Conservation (phyloP, 140 eudicot species). For the Anethum foeniculum region DNA sequence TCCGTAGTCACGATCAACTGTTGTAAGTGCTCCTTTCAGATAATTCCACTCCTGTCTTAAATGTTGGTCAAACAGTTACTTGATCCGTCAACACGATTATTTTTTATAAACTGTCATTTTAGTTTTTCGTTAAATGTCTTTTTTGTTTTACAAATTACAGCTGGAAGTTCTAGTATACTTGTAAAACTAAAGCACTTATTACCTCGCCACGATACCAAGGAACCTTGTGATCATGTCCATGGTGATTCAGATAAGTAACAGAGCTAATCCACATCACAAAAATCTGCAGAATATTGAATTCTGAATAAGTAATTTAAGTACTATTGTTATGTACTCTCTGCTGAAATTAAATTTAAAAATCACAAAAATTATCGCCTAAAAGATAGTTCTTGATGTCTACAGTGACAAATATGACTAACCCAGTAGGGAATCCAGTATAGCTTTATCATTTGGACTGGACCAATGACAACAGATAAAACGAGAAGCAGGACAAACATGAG, state of each 20-base stretch:
- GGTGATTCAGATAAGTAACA: constrained; percentile 84
- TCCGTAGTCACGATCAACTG: constrained; percentile 83
- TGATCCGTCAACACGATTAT: background rate
- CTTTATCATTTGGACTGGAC: constrained; percentile 49
- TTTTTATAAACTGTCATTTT: background rate
- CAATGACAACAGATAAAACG: constrained; percentile 29
- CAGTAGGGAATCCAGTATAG: constrained; percentile 58
- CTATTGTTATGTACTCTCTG: background rate
- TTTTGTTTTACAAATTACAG: background rate
- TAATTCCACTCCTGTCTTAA: constrained; percentile 72
- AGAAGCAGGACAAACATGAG: constrained; percentile 47
- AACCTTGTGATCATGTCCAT: constrained; percentile 69
- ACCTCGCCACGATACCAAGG: constrained; percentile 99
- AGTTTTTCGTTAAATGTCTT: background rate
- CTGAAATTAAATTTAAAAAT: background rate
- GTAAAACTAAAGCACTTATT: background rate
- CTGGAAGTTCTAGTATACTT: background rate
- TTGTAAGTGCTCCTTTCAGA: constrained; percentile 74
- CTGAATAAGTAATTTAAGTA: background rate
- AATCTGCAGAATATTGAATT: constrained; percentile 26
- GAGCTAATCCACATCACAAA: constrained; percentile 72
- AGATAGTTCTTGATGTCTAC: background rate
- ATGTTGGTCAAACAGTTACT: background rate
- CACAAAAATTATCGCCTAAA: background rate
- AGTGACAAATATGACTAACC: constrained; percentile 21